Evolutionary conservation across 768 basidiomycete species (phyloP), one percentile per base, ranked within the genome.

Genomic region (Mycena crocata): DNA sequence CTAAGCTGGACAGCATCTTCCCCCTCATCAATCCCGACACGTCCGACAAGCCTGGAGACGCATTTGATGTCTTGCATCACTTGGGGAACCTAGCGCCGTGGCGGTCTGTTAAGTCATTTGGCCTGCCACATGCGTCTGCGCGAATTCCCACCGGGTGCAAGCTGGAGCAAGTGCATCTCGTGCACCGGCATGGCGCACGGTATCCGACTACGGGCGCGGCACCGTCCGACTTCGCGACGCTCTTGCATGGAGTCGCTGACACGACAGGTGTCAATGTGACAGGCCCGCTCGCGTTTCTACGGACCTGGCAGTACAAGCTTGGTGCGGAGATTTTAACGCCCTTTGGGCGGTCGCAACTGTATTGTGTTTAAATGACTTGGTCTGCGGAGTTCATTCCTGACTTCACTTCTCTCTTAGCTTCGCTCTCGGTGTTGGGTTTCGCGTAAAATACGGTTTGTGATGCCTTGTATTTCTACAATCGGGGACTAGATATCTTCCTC

Each of bases 281-380:
- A 0, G 91, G 90, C 0, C 78, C 83, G 1, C 75, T 93, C 26
- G 68, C 79, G 1, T 94, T 94, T 73, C 77, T 94, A 75, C 87
- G 90, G 69, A 84, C 82, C 46, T 94, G 93, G 93, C 86, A 86
- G 5, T 94, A 91, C 75, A 88, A 89, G 71, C 88, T 95, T 14
- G 94, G 93, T 14, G 87, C 86, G 69, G 93, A 94, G 76, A 84
- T 88, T 42, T 76, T 94, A 66, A 92, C 92, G 2, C 92, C 92
- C 1, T 93, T 93, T 66, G 92, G 93, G 9, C 82, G 93, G 42
- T 85, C 87, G 60, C 90, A 94, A 64, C 73, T 93, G 66, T 93
- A 81, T 79, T 73, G 62, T 78, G 17, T 32, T 69, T 21, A 12
- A 42, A 28, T n/a, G 61, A 24, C 35, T 26, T 46, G n/a, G 44